Conservation (phyloP, 1,284 basidiomycete species). For the Butyriboletus appendiculatus region DNA sequence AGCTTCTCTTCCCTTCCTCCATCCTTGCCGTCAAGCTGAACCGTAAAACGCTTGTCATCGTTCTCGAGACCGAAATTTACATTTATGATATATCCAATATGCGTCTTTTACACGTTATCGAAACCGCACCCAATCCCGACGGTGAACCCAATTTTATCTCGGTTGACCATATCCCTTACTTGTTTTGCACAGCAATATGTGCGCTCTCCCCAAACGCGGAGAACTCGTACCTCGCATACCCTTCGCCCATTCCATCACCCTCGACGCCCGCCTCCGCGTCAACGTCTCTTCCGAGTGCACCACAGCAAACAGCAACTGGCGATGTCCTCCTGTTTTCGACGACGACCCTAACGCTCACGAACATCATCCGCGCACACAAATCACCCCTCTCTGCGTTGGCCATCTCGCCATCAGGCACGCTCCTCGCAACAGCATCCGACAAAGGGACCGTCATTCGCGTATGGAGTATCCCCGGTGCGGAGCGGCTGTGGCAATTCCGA, state of each 20-base stretch:
- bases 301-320: slow-evolving; percentile 58
- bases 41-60: slow-evolving; percentile 93
- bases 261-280: slow-evolving; percentile 54
- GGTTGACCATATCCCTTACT: background rate
- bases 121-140: slow-evolving; percentile 94
- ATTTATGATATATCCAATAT: slow-evolving; percentile 99
- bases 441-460: slow-evolving; percentile 98
- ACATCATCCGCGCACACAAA: slow-evolving; percentile 98
- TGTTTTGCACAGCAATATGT: slow-evolving; percentile 74
- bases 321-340: slow-evolving; percentile 95
- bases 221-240: slow-evolving; percentile 93
- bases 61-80: slow-evolving; percentile 95
- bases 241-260: slow-evolving; percentile 89
- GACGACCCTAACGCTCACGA: slow-evolving; percentile 85
- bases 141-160: slow-evolving; percentile 48
- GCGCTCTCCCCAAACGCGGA: slow-evolving; percentile 96
- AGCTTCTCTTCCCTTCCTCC: slow-evolving; percentile 94
- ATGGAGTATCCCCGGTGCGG: slow-evolving; percentile 88
- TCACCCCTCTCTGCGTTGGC: slow-evolving; percentile 87
- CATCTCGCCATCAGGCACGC: slow-evolving; percentile 85
- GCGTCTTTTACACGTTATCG: slow-evolving; percentile 96
- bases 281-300: slow-evolving; percentile 40
- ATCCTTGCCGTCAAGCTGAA: slow-evolving; percentile 97
- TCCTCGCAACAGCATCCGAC: slow-evolving; percentile 93
- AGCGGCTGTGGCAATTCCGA: slow-evolving; percentile 94